Evolutionary conservation across 2,329 filamentous ascomycete species (phyloP), one percentile per base, ranked within the genome.

Genomic region (Talaromyces verruculosus): DNA sequence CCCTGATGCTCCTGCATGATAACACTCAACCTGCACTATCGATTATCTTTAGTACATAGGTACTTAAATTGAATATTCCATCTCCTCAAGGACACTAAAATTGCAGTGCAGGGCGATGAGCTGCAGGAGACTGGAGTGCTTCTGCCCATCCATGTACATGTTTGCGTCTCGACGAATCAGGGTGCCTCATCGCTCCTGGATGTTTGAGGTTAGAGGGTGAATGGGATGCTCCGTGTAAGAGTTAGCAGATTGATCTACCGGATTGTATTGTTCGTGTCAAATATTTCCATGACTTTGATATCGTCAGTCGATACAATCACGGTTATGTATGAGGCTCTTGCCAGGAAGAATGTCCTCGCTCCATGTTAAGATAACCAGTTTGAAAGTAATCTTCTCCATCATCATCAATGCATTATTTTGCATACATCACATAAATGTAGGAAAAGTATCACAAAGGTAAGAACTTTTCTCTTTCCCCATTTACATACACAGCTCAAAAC

Each of bases 391-490:
- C 19, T 30, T 43, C 19, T 30, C 47, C 58, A 61, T 61, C 39
- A 43, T 61, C 58, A 61, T 45, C 57, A 45, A 64, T 60, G 49
- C 51, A 33, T 43, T 55, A 60, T 61, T 13, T 35, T 43, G 53
- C 53, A 53, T 64, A 60, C 41, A 61, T 35, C 41, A 64, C 37
- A 65, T 59, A 62, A 35, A 51, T 62, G 47, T 28, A 65, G 47
- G 30, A 41, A n/a, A 53, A 41, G 35, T n/a, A 30, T 19, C 47
- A 57, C 10, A 51, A 63, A 35, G 33, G 33, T 37, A 49, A 45
- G 33, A 43, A 33, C 49, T 63, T 49, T 49, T 63, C 35, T 63
- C 33, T 49, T 51, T 28, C 30, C 43, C 49, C 33, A 30, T 17
- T 51, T 51, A 51, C 35, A 51, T 43, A 51, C 22, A 51, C 22